Base-by-base conservation (phyloP, 1,284 basidiomycete species). In the Moesziomyces parantarcticus region DNA sequence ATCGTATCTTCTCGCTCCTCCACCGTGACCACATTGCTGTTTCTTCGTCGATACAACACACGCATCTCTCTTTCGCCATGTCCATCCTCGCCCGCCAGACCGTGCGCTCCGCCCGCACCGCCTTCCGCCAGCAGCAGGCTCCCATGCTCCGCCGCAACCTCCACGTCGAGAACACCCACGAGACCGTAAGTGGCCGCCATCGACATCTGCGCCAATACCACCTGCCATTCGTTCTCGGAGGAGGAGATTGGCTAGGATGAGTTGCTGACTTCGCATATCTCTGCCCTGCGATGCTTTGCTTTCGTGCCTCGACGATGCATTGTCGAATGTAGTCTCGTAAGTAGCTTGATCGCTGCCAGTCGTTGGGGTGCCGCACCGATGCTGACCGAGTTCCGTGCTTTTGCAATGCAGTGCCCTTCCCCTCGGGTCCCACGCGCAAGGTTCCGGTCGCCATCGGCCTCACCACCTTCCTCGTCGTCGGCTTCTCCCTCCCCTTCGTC, bases 101-200 rank as follows among this genome's bases (percentile, higher is more conserved):
- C 55, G 65, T 77, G 29, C 66, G 69, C 58, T 58, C 75, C 45
- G 64, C 77, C 34, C 77, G 77, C 50, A 58, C 68, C 50, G 76
- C 71, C 57, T 36, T 79, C 40, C 75, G 75, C 20, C 66, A 71
- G 71, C 62, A 76, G 50, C 69, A 67, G 54, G 60, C 66, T 18
- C 77, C 69, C 39, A 13, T 70, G 36, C 64, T 77, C 50, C 78
- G 79, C 39, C 72, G 75, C 41, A 71, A 66, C 51, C 45, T 77
- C 14, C 81, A 83, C 80, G 59, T 83, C 56, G 81, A 83, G 66
- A 83, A 83, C 79, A 83, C 79, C 10, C 61, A 68, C 56, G 77
- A 82, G 53, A 82, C 67, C 34, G 81, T 82, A 59, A 66, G 81
- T 79, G 7, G 50, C 34, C 44, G 5, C n/a, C 25, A n/a, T 5